A percentile compares a stretch with the other conserved stretches of the same genome.
These are phyloP conservation scores for Triticum turgidum DNA, from an alignment of 176 grass and related monocot species.

Conservation along the genomic window DNA sequence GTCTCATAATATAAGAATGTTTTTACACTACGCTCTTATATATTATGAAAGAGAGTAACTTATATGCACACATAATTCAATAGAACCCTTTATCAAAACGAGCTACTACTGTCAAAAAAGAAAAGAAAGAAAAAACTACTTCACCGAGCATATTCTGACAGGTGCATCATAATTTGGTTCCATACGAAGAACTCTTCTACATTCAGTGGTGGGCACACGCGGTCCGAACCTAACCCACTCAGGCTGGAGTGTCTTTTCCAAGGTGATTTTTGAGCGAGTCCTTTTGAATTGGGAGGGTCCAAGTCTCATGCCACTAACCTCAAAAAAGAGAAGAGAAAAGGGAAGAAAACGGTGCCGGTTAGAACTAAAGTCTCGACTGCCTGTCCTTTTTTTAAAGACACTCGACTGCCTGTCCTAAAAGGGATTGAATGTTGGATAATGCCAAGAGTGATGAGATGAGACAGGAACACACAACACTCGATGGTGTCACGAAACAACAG, in stretches of 20 bases:
- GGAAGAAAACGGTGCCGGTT: background rate
- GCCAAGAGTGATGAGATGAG: constrained; percentile 11
- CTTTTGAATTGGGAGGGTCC: background rate
- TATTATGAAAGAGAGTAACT: background rate
- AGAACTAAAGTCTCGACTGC: background rate
- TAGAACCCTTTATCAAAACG: too few species aligned
- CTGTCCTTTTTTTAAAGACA: background rate
- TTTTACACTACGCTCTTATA: too few species aligned
- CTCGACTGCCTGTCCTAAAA: background rate
- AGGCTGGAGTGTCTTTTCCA: background rate
- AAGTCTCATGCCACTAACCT: background rate
- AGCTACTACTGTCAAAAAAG: background rate
- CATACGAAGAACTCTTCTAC: background rate
- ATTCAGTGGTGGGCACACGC: background rate
- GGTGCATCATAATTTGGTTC: background rate
- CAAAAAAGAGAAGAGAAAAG: background rate
- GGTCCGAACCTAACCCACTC: background rate
- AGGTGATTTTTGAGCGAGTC: background rate
- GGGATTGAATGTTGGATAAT: constrained; percentile 5
- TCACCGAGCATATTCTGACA: background rate
- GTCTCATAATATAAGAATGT: too few species aligned
- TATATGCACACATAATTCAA: too few species aligned
- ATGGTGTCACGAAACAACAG: constrained; percentile 28
- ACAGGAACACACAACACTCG: constrained; percentile 29
- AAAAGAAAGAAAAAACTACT: background rate